Percentiles rank a stretch among this genome's conserved stretches.
Evolutionary conservation across 2,329 filamentous ascomycete genomes (phyloP).

Genomic region (Juglanconis sp.): DNA sequence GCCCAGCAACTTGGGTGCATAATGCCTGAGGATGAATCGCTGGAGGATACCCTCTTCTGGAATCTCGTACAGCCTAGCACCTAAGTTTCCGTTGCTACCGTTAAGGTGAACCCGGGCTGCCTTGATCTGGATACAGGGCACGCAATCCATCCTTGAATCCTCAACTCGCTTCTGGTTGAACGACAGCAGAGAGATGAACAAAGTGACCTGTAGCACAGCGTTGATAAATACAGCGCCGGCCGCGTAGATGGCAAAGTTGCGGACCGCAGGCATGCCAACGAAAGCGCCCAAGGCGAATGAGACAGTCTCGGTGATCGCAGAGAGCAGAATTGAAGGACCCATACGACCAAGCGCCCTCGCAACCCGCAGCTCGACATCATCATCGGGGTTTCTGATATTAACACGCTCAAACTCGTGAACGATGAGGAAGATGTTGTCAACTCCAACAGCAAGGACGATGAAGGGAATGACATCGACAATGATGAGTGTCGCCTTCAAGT

Average conservation of each 20-base stretch:
- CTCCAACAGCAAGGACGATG: conserved; percentile 90
- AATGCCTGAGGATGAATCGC: conserved; percentile 83
- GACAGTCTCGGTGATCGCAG: conserved; percentile 89
- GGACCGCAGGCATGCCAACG: conserved; percentile 95
- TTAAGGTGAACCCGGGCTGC: conserved; percentile 67
- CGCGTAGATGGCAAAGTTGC: conserved; percentile 95
- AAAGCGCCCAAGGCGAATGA: conserved; percentile 91
- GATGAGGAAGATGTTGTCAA: conserved; percentile 98
- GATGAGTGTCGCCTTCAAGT: conserved; percentile 92
- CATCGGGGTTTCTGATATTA: conserved; percentile 87
- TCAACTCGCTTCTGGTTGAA: conserved; percentile 91
- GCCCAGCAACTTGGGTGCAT: conserved; percentile 77
- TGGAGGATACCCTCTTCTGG: conserved; percentile 83
- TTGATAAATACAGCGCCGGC: conserved; percentile 97
- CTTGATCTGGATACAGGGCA: conserved; percentile 82
- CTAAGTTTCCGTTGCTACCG: conserved; percentile 55
- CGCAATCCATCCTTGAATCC: conserved; percentile 81
- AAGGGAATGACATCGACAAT: conserved; percentile 99
- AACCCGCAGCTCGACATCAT: conserved; percentile 80
- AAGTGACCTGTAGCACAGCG: conserved; percentile 91
- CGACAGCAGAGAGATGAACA: conserved; percentile 89
- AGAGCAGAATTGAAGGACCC: conserved; percentile 93
- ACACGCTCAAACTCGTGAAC: conserved; percentile 97
- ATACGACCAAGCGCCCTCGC: conserved; percentile 89
- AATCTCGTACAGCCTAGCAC: conserved; percentile 64